Base-by-base conservation (phyloP, 192 early-diverging fungal genomes). In the Phlyctochytrium planicorne region DNA sequence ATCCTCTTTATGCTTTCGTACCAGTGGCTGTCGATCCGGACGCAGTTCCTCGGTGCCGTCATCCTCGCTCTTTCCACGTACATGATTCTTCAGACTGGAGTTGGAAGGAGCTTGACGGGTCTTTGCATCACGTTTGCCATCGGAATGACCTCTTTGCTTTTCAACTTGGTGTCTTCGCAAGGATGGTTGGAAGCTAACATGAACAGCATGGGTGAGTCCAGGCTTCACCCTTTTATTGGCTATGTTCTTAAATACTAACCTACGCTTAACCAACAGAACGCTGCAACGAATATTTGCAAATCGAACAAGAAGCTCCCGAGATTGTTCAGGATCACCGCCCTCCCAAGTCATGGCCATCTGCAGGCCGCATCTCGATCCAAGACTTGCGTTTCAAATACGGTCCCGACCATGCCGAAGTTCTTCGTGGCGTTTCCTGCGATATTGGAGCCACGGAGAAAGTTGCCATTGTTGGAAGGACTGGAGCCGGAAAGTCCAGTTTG, bases 401-500 rank as follows among this genome's bases (percentile, higher is more conserved):
- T 2, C 64, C 74, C 6, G 71, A 73, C 12, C 66, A 73, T 23
- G 76, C 82, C 2, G 63, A 66, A 2, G 82, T 77, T 0, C 52
- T 84, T 16, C 32, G 56, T 25, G 60, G 59, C 33, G 33, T 82
- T 32, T 64, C 50, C 20, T 66, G 62, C 2, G 36, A 70, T 2
- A 66, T 80, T 27, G 32, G 57, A 1, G 40, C 67, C 32, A 6
- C 30, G 2, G 62, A 71, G 50, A 80, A 80, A 47, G 61, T 75
- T 2, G 70, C 34, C 10, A 36, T 75, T 50, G 71, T 69, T 2
- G 75, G 64, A 0, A 4, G 78, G 16, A 82, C 77, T 1, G 92
- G 91, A n/a, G 89, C 91, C 1, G 91, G 91, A 27, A 93, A 95
- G 68, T 87, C 83, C 27, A 89, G 90, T 0, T 72, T 94, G 64